A percentile compares a stretch with the other conserved stretches of the same genome.
These are phyloP conservation scores for Miscanthus sacchariflorus DNA, from an alignment of 202 grass and related monocot species.

Conservation along the genomic window DNA sequence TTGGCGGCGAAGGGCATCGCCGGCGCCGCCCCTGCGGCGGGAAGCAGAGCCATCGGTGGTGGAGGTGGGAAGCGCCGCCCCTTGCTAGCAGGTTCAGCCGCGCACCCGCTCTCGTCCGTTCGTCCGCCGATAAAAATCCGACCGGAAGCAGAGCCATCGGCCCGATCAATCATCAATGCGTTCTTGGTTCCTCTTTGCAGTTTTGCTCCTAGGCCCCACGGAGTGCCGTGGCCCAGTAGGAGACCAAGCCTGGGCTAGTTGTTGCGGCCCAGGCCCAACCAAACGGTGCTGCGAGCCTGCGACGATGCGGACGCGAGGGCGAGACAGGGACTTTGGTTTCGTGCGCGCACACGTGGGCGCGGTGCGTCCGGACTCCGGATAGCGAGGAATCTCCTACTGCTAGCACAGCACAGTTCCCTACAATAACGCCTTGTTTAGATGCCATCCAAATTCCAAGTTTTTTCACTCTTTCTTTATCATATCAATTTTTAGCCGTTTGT, in stretches of 20 bases:
- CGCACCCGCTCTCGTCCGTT: conserved; percentile 28
- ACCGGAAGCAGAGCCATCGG: too few relatives aligned
- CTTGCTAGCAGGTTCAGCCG: conserved; percentile 10
- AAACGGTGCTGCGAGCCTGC: not conserved
- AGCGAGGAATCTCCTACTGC: conserved; percentile 11
- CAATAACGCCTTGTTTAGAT: too few relatives aligned
- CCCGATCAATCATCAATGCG: too few relatives aligned
- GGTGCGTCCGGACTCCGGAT: not conserved
- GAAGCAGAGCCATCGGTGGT: conserved; percentile 49
- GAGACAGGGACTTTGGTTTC: not conserved
- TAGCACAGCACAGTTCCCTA: not conserved
- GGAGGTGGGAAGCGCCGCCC: too few relatives aligned
- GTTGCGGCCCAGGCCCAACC: not conserved
- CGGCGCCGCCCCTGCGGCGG: conserved; percentile 3
- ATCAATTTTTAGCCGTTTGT: too few relatives aligned
- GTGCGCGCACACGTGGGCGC: conserved; percentile 13
- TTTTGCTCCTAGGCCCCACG: not conserved
- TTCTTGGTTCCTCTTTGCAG: too few relatives aligned
- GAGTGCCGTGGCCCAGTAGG: not conserved
- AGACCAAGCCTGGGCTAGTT: not conserved
- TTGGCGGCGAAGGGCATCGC: not conserved
- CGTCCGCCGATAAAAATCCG: conserved; percentile 46
- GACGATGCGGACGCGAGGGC: not conserved
- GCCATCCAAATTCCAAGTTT: too few relatives aligned
- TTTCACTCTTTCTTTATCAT: too few relatives aligned